phyloP scores from a whole-genome alignment of 2,329 filamentous ascomycete genomes.

The Fusarium cyanostomum region DNA sequence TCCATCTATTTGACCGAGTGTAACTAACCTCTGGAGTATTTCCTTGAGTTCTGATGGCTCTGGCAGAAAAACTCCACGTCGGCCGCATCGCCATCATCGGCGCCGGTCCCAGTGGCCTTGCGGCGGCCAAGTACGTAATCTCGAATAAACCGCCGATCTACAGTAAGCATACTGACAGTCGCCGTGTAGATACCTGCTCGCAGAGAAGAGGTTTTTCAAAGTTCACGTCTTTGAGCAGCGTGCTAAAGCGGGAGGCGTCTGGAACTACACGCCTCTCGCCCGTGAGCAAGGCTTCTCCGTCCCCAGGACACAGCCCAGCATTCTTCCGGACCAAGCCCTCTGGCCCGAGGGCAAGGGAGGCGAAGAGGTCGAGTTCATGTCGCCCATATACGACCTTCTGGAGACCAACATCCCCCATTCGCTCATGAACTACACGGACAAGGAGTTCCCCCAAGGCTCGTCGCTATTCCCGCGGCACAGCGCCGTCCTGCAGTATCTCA shows the following conservation, averaged over 20 bases:
- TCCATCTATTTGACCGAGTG: not conserved
- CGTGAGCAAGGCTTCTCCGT: slow-evolving; percentile 43
- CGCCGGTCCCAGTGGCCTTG: slow-evolving; percentile 75
- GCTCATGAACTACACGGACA: slow-evolving; percentile 76
- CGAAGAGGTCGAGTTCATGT: slow-evolving; percentile 64
- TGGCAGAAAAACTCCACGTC: slow-evolving; percentile 45
- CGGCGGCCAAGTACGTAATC: slow-evolving; percentile 57
- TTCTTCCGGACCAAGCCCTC: slow-evolving; percentile 55
- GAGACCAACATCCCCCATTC: slow-evolving; percentile 80
- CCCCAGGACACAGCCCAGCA: slow-evolving; percentile 45
- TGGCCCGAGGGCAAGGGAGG: slow-evolving; percentile 34
- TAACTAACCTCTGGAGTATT: not conserved
- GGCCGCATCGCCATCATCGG: slow-evolving; percentile 73
- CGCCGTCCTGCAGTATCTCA: slow-evolving; percentile 71
- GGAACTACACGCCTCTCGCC: slow-evolving; percentile 67
- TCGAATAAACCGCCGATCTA: not conserved
- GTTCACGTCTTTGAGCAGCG: slow-evolving; percentile 78
- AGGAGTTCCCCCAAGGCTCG: slow-evolving; percentile 63
- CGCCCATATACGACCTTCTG: slow-evolving; percentile 74
- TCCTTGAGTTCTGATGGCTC: slow-evolving; percentile 14
- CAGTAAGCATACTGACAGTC: not conserved
- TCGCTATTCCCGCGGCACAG: slow-evolving; percentile 74
- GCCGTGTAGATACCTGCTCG: slow-evolving; percentile 68
- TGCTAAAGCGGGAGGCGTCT: slow-evolving; percentile 71
- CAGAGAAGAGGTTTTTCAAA: slow-evolving; percentile 68